Conservation (phyloP, 2,329 filamentous ascomycete genomes). For the Fusarium anguioides region DNA sequence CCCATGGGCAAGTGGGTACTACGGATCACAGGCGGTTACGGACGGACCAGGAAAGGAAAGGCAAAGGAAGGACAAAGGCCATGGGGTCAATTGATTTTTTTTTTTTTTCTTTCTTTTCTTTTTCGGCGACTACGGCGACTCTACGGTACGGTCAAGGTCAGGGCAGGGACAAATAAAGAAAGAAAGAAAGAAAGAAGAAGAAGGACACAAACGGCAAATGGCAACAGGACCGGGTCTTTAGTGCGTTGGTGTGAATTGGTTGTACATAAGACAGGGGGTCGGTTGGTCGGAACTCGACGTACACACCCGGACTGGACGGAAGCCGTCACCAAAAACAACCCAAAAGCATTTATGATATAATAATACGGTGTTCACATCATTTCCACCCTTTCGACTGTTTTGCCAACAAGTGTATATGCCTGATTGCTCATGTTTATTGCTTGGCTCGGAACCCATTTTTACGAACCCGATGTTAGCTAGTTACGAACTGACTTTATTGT, state of each 20-base stretch:
- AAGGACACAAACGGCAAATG: constrained; percentile 36
- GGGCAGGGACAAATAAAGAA: constrained; percentile 26
- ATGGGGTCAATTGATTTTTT: constrained; percentile 33
- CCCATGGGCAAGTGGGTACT: constrained; percentile 43
- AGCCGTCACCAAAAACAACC: constrained; percentile 15
- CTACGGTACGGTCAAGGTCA: constrained; percentile 27
- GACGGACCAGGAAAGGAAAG: constrained; percentile 36
- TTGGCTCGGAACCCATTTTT: not conserved
- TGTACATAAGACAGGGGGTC: constrained; percentile 35
- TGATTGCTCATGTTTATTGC: not conserved
- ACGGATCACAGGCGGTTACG: constrained; percentile 39
- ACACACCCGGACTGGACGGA: constrained; percentile 19
- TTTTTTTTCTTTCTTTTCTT: not conserved
- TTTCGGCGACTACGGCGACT: constrained; percentile 34
- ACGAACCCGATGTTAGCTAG: not conserved
- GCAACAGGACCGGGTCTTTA: constrained; percentile 39
- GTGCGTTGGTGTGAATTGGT: constrained; percentile 31
- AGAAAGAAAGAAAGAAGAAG: constrained; percentile 1
- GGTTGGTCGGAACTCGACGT: constrained; percentile 15
- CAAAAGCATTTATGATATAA: constrained; percentile 36
- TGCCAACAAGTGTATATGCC: not conserved
- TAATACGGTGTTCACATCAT: constrained; percentile 29
- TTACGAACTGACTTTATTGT: constrained; percentile 3
- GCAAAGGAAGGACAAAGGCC: constrained; percentile 29
- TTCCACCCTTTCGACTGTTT: not conserved